Percentiles rank a stretch among this genome's conserved stretches.
phyloP scores from a whole-genome alignment of 140 eudicot species.

The Bidens hawaiensis region DNA sequence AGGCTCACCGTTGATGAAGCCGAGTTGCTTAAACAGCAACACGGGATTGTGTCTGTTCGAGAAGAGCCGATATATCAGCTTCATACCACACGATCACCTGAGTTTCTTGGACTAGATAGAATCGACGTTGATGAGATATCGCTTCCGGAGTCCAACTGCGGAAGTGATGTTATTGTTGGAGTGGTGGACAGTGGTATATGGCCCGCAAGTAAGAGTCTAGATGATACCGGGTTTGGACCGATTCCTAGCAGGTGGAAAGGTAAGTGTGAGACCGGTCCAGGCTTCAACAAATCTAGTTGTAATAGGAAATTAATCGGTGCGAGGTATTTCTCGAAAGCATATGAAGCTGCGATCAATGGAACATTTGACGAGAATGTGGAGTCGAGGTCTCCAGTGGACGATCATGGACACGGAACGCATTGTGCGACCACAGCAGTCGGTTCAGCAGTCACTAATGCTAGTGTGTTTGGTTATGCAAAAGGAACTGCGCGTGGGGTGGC shows the following conservation, averaged over 20 bases:
- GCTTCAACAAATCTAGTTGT: slow-evolving; percentile 41
- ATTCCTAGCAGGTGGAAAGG: slow-evolving; percentile 73
- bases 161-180: slow-evolving; percentile 50
- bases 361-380: slow-evolving; percentile 51
- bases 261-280: slow-evolving; percentile 40
- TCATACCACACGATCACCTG: slow-evolving; percentile 74
- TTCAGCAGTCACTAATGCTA: slow-evolving; percentile 48
- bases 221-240: slow-evolving; percentile 54
- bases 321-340: slow-evolving; percentile 52
- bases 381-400: slow-evolving; percentile 67
- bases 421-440: slow-evolving; percentile 70
- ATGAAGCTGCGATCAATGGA: slow-evolving; percentile 47
- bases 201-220: slow-evolving; percentile 49
- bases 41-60: slow-evolving; percentile 48
- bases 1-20: slow-evolving; percentile 51
- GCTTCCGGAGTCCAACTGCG: slow-evolving; percentile 14
- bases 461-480: slow-evolving; percentile 58
- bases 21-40: slow-evolving; percentile 37
- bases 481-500: slow-evolving; percentile 54
- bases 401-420: slow-evolving; percentile 81
- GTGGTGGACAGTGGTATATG: slow-evolving; percentile 72
- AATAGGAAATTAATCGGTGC: slow-evolving; percentile 73
- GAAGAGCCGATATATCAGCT: slow-evolving; percentile 55
- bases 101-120: slow-evolving; percentile 61
- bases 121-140: slow-evolving; percentile 12